Conservation (phyloP, 345 rosid genomes). For the Eucalyptus albens region DNA sequence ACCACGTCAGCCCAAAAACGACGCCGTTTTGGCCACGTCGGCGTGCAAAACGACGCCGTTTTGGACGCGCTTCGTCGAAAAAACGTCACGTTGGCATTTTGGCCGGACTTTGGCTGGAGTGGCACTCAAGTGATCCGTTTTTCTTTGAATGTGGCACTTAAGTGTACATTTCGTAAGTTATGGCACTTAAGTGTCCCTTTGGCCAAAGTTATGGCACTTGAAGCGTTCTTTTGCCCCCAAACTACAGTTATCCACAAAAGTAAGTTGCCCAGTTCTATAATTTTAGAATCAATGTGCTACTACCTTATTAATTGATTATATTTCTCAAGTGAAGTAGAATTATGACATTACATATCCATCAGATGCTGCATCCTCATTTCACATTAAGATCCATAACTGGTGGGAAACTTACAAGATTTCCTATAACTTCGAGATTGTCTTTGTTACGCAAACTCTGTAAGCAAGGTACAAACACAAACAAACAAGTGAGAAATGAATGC, state of each 20-base stretch:
- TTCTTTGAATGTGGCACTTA: too few relatives aligned
- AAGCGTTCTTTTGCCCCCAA: too few relatives aligned
- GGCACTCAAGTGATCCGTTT: too few relatives aligned
- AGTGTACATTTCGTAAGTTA: too few relatives aligned
- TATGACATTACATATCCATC: background rate
- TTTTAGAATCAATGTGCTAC: background rate
- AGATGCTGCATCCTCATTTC: background rate
- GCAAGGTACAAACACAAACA: background rate
- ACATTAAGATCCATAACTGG: background rate
- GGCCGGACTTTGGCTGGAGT: too few relatives aligned
- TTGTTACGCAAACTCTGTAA: background rate
- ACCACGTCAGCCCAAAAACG: too few relatives aligned
- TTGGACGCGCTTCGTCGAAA: too few relatives aligned
- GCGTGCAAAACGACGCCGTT: too few relatives aligned
- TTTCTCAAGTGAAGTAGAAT: background rate
- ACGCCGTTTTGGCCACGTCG: too few relatives aligned
- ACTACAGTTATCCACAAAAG: conserved; percentile 4
- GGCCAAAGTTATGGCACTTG: too few relatives aligned
- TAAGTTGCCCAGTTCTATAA: background rate
- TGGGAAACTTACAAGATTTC: background rate
- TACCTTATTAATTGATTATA: background rate
- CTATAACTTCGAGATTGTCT: background rate
- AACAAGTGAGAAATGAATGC: background rate
- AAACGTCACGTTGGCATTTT: too few relatives aligned
- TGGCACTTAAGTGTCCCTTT: too few relatives aligned